These are phyloP conservation scores for Lentinula guzmanii DNA, from an alignment of 768 basidiomycete species.

Conservation along the genomic window DNA sequence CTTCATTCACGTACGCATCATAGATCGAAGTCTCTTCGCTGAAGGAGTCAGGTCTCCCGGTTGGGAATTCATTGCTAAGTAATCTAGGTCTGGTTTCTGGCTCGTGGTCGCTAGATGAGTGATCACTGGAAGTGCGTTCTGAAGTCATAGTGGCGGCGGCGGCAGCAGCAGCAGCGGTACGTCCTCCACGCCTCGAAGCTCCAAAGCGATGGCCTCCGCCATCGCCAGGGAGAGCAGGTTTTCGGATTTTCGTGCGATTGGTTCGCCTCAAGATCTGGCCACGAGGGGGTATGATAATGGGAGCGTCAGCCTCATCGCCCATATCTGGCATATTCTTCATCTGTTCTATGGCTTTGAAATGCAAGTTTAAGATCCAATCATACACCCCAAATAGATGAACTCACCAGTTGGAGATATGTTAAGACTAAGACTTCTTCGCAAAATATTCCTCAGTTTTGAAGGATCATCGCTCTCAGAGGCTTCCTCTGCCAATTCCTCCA, in stretches of 20 bases:
- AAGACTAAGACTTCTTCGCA: slow-evolving; percentile 83
- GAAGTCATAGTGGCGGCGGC: slow-evolving; percentile 33
- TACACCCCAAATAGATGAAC: slow-evolving; percentile 28
- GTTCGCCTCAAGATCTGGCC: slow-evolving; percentile 87
- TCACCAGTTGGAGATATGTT: slow-evolving; percentile 82
- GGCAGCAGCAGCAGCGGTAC: slow-evolving; percentile 15
- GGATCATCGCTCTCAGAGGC: slow-evolving; percentile 81
- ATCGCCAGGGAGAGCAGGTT: slow-evolving; percentile 68
- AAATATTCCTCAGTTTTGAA: slow-evolving; percentile 66
- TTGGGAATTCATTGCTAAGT: slow-evolving; percentile 41
- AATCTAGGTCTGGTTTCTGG: slow-evolving; percentile 33
- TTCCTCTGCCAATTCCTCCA: slow-evolving; percentile 91
- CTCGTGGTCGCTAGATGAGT: slow-evolving; percentile 71
- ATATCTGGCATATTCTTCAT: slow-evolving; percentile 65
- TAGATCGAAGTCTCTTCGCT: slow-evolving; percentile 80
- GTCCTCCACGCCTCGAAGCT: slow-evolving; percentile 32
- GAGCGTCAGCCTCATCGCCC: slow-evolving; percentile 81
- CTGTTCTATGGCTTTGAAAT: slow-evolving; percentile 48
- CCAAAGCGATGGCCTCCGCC: slow-evolving; percentile 82
- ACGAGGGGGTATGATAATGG: slow-evolving; percentile 84
- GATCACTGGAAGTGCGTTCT: slow-evolving; percentile 60
- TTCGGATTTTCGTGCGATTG: slow-evolving; percentile 94
- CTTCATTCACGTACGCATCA: slow-evolving; percentile 71
- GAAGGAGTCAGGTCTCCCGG: slow-evolving; percentile 61
- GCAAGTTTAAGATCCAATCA: slow-evolving; percentile 6